Percentiles rank a stretch among this genome's conserved stretches.
phyloP scores from a whole-genome alignment of 139 green algal genomes.

The Pseudopediastrum boryanum region DNA sequence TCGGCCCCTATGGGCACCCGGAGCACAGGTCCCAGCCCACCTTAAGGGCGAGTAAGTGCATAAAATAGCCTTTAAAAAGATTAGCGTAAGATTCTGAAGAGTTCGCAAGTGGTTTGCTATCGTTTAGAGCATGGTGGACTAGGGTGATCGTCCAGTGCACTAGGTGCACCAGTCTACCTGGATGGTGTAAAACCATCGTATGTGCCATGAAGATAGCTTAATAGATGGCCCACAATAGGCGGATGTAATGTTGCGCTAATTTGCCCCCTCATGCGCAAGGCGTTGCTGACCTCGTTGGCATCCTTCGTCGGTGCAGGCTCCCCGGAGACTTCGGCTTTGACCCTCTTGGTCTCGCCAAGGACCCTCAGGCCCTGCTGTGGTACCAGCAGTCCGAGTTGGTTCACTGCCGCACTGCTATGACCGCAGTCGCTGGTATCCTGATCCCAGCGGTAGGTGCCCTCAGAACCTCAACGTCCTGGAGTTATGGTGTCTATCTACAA shows the following conservation, averaged over 20 bases:
- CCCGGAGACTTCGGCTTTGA: constrained; percentile 67
- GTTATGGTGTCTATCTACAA: background rate
- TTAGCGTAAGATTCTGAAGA: background rate
- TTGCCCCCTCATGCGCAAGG: too few species aligned
- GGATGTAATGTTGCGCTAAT: too few species aligned
- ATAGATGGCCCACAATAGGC: too few species aligned
- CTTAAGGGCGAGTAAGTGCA: constrained; percentile 47
- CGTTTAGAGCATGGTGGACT: background rate
- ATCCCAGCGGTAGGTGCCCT: constrained; percentile 65
- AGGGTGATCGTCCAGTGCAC: background rate
- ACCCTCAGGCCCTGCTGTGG: constrained; percentile 80
- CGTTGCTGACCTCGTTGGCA: too few species aligned
- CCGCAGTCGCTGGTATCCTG: constrained; percentile 86
- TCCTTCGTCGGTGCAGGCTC: too few species aligned
- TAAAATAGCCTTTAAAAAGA: background rate
- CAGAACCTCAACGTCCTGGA: too few species aligned
- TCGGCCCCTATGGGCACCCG: constrained; percentile 56
- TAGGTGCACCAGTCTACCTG: background rate
- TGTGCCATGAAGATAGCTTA: too few species aligned
- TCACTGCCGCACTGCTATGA: constrained; percentile 89
- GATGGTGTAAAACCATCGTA: too few species aligned
- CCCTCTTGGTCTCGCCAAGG: constrained; percentile 72
- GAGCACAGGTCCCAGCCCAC: constrained; percentile 52
- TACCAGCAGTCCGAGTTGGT: constrained; percentile 89
- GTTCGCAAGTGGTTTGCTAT: background rate